Evolutionary conservation across 2,329 filamentous ascomycete species (phyloP).

Genomic region (Aspergillus aculeatinus): DNA sequence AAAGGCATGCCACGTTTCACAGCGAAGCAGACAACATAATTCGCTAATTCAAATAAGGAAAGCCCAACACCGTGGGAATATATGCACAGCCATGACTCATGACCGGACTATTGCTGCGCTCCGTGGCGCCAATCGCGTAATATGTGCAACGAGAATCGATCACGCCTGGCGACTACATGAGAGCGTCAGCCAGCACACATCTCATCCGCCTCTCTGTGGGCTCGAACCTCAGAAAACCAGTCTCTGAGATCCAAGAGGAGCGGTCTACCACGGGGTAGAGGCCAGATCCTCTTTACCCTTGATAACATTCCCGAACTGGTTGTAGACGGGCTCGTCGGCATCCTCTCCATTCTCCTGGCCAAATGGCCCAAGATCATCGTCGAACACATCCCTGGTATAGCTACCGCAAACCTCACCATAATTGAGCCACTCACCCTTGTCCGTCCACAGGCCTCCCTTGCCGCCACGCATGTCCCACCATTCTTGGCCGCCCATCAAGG

Average conservation of each 20-base stretch:
- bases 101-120: not conserved
- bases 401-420: conserved; percentile 51
- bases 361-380: conserved; percentile 48
- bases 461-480: conserved; percentile 54
- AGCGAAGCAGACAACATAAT: conserved; percentile 1
- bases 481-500: conserved; percentile 47
- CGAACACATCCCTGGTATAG: conserved; percentile 48
- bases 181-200: not conserved
- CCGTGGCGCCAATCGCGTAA: not conserved
- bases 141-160: conserved; percentile 12
- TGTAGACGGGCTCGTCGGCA: conserved; percentile 36
- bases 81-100: conserved; percentile 4
- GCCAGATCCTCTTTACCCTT: conserved; percentile 31
- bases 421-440: conserved; percentile 49
- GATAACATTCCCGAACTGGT: conserved; percentile 39
- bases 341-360: conserved; percentile 35
- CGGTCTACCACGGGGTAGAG: not conserved
- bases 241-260: not conserved
- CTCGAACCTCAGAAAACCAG: not conserved
- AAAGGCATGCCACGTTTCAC: not conserved
- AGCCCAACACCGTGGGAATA: conserved; percentile 1
- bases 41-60: not conserved
- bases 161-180: not conserved
- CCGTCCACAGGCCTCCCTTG: conserved; percentile 56
- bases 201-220: not conserved